These are phyloP conservation scores for Pichia terricola DNA, from an alignment of 1,139 yeast genomes.

Conservation along the genomic window DNA sequence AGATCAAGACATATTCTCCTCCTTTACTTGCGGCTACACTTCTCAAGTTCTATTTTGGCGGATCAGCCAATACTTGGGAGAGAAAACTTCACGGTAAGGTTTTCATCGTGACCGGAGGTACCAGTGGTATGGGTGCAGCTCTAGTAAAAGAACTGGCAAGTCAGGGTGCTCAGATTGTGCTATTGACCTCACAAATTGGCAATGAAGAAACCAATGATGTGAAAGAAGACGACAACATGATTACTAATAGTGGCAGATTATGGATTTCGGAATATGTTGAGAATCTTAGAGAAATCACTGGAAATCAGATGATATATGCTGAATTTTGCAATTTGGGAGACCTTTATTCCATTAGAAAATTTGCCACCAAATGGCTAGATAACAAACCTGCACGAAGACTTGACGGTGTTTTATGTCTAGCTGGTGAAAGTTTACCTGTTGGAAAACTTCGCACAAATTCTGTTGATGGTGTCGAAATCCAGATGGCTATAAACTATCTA, in stretches of 20 bases:
- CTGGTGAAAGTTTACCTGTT: conserved; percentile 72
- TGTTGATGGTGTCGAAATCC: conserved; percentile 76
- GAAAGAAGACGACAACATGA: background rate
- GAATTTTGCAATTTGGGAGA: conserved; percentile 79
- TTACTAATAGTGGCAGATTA: conserved; percentile 15
- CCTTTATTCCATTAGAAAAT: conserved; percentile 69
- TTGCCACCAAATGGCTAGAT: conserved; percentile 92
- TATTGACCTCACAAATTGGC: conserved; percentile 45
- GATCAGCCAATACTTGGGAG: conserved; percentile 80
- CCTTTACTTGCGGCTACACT: conserved; percentile 35
- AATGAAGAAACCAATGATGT: conserved; percentile 31
- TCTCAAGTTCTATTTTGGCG: conserved; percentile 65
- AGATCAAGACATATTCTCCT: conserved; percentile 48
- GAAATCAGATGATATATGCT: conserved; percentile 71
- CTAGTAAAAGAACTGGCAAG: conserved; percentile 65
- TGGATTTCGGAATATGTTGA: conserved; percentile 78
- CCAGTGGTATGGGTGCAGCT: conserved; percentile 81
- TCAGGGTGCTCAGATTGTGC: conserved; percentile 78
- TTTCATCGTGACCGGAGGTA: conserved; percentile 77
- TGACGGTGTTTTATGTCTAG: conserved; percentile 83
- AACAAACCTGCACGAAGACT: conserved; percentile 82
- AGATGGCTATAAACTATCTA: conserved; percentile 73
- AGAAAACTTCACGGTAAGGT: conserved; percentile 89
- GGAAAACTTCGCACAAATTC: conserved; percentile 53
- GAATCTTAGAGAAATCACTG: conserved; percentile 60